These are phyloP conservation scores for Saccharomyces eubayanus DNA, from an alignment of 805 yeast species.

Conservation along the genomic window DNA sequence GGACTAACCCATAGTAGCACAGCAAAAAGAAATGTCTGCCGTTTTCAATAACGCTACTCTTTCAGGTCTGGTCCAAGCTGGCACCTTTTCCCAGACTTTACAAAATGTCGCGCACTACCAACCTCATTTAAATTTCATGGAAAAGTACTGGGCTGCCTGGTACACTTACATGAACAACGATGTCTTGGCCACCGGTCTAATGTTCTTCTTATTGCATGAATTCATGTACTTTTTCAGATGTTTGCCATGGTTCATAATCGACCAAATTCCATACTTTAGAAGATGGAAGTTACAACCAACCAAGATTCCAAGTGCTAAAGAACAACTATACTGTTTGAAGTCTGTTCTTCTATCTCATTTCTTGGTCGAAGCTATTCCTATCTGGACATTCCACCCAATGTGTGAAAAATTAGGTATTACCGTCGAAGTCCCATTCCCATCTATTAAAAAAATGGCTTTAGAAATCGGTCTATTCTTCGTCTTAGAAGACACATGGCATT, in stretches of 20 bases:
- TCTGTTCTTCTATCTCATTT: slow-evolving; percentile 79
- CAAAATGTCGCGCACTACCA: slow-evolving; percentile 33
- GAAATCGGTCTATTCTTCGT: slow-evolving; percentile 76
- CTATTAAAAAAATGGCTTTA: slow-evolving; percentile 42
- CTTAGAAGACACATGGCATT: slow-evolving; percentile 93
- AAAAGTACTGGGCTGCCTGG: slow-evolving; percentile 82
- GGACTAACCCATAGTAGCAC: neutral
- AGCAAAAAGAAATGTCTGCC: slow-evolving; percentile 21
- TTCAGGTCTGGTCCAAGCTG: slow-evolving; percentile 20
- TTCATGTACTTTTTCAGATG: slow-evolving; percentile 85
- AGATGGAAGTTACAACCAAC: slow-evolving; percentile 85
- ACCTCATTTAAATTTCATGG: slow-evolving; percentile 44
- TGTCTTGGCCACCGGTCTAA: slow-evolving; percentile 80
- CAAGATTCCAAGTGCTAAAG: slow-evolving; percentile 67
- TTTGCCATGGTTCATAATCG: slow-evolving; percentile 86
- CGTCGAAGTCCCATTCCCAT: slow-evolving; percentile 80
- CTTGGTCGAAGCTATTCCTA: slow-evolving; percentile 89
- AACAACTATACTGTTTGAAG: slow-evolving; percentile 89
- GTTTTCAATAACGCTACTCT: slow-evolving; percentile 30
- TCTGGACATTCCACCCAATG: slow-evolving; percentile 94
- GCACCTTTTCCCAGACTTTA: slow-evolving; percentile 30
- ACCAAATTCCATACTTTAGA: slow-evolving; percentile 75
- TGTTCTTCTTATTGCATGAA: slow-evolving; percentile 80
- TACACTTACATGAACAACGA: slow-evolving; percentile 81
- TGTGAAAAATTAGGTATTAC: slow-evolving; percentile 74